Evolutionary conservation across 2,329 filamentous ascomycete species (phyloP).

Genomic region (Blumeria graminis): DNA sequence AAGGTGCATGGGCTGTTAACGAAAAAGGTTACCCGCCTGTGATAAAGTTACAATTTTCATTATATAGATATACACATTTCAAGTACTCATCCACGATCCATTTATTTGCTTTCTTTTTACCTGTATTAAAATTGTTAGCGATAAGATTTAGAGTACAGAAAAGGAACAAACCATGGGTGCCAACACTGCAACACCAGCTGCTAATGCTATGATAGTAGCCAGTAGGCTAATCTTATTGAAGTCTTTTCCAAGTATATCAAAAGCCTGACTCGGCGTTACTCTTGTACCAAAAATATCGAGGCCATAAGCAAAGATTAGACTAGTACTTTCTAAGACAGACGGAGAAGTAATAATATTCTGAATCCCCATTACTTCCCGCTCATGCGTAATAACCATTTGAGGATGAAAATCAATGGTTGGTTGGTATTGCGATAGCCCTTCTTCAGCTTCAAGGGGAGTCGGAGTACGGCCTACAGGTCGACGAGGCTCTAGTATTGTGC

Average conservation of each 20-base stretch:
- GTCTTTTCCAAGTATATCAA: slow-evolving; percentile 78
- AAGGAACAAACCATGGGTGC: slow-evolving; percentile 53
- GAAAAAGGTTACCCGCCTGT: no score
- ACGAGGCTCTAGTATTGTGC: slow-evolving; percentile 58
- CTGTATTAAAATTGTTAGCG: slow-evolving; percentile 16
- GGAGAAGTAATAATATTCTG: slow-evolving; percentile 49
- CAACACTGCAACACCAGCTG: slow-evolving; percentile 50
- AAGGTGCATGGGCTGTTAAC: no score
- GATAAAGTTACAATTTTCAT: not conserved
- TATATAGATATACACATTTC: not conserved
- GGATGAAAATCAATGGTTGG: slow-evolving; percentile 68
- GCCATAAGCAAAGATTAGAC: slow-evolving; percentile 69
- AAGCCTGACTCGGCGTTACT: slow-evolving; percentile 66
- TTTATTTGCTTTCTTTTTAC: slow-evolving; percentile 45
- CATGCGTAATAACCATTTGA: slow-evolving; percentile 56
- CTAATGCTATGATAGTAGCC: slow-evolving; percentile 58
- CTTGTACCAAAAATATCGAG: slow-evolving; percentile 72
- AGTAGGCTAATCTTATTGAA: slow-evolving; percentile 81
- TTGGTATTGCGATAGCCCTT: slow-evolving; percentile 55
- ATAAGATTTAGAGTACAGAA: not conserved
- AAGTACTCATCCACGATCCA: slow-evolving; percentile 26
- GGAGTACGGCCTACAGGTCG: slow-evolving; percentile 70
- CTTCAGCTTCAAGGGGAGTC: slow-evolving; percentile 53
- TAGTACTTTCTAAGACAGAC: slow-evolving; percentile 74
- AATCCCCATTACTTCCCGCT: slow-evolving; percentile 58